Evolutionary conservation across 257 asterid genomes (phyloP), one percentile per base, ranked within the genome.

Genomic region (Craterostigma plantagineum): DNA sequence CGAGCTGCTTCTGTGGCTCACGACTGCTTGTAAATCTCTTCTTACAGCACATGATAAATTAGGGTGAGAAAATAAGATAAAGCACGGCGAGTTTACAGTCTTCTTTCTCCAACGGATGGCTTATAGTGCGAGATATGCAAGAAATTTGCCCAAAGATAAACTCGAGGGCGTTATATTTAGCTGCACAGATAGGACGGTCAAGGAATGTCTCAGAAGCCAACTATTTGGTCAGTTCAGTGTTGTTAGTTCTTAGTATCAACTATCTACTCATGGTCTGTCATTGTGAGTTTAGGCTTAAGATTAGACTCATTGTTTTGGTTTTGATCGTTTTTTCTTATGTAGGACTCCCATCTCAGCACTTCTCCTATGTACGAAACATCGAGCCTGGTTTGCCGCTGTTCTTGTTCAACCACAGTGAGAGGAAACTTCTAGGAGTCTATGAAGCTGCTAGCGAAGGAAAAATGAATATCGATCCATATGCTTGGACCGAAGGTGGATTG

Each of bases 391-490:
- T 86, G 62, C 96, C 94, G 2, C 60, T 81, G 46, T 81, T 86
- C 66, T 57, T 86, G 63, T 81, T 86, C 68, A 64, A 81, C 64
- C 81, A 72, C 65, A 65, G 49, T 37, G 83, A 69, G 10, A 62
- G 73, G 59, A 75, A 56, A 54, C 76, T 86, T 51, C 48, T 75
- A 56, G 96, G 94, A 16, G 67, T 77, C 51, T 86, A 57, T 53
- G 92, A 82, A 76, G 95, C 97, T 51, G 92, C 77, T 48, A 65
- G 95, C 69, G 18, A 64, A 34, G 98, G 93, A 16, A 66, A 61
- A 54, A 59, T 79, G 80, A 61, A 67, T 54, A 71, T 79, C 11
- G 64, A 82, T 72, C 63, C 84, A 43, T 87, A 79, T 76, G 98
- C 83, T 44, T 82, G 98, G 95, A 76, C 98, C 8, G 51, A 47